Evolutionary conservation across 768 basidiomycete genomes (phyloP), one percentile per base, ranked within the genome.

Genomic region (Hypholoma fasciculare): DNA sequence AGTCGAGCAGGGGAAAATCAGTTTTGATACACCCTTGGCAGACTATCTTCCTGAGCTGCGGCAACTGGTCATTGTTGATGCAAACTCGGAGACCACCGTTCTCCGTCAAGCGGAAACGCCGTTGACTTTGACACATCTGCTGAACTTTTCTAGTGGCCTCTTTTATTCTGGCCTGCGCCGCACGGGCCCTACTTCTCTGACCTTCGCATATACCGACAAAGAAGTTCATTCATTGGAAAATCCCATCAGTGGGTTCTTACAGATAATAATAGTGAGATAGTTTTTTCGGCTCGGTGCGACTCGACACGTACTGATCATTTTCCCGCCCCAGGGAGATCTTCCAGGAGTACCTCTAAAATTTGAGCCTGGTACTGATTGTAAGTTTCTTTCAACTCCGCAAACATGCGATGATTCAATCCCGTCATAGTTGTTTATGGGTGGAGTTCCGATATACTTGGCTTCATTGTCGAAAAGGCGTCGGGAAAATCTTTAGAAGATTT

Each of bases 281-380:
- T 50, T 16, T 49, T n/a, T 49, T n/a, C 12, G 7, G 37, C 46
- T 23, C 7, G 7, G n/a, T 16, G 17, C 13, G 49, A 13, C 37
- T 34, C 9, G 30, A 34, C 6, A 34, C 6, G 9, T 34, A 9
- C 9, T 6, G 30, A 7, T 34, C 7, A 6, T 34, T 34, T 34
- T 2, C 30, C 9, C 6, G 6, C 6, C 6, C 2, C 37, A 72
- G 71, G 69, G 65, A 17, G 58, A 61, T 36, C 59, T 61, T 46
- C 66, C 69, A 7, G 67, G 63, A 4, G 55, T 68, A 48, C 69
- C 66, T 6, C 46, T 73, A 3, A 61, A 65, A 36, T 70, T 69
- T 48, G 72, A 74, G 40, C 73, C 73, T 1, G 73, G 73, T 11
- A 65, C 65, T 1, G 65, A 66, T 51, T 74, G 72, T 67, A 23